Evolutionary conservation across 1,284 basidiomycete species (phyloP).

Genomic region (Phellopilus nigrolimitatus): DNA sequence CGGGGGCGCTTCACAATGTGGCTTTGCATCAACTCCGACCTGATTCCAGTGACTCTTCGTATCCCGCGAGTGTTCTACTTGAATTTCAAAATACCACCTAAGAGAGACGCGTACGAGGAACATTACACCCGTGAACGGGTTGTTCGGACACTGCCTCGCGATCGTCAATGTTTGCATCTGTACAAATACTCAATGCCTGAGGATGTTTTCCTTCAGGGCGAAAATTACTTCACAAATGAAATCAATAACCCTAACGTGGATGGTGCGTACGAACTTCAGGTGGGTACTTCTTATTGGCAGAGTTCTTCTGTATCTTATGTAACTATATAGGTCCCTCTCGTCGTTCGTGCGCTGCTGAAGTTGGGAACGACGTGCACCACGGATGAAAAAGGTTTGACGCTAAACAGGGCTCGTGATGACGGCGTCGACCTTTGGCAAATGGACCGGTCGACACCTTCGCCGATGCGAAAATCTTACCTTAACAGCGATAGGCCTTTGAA

Average conservation of each 20-base stretch:
- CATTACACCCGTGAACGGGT: conserved; percentile 76
- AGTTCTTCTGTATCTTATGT: conserved; percentile 13
- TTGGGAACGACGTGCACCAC: conserved; percentile 82
- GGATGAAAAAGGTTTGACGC: conserved; percentile 62
- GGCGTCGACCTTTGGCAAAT: conserved; percentile 89
- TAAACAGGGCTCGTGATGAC: conserved; percentile 80
- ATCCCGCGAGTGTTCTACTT: conserved; percentile 93
- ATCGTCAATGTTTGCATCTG: conserved; percentile 72
- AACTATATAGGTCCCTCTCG: conserved; percentile 67
- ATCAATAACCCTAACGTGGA: conserved; percentile 95
- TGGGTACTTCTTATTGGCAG: conserved; percentile 30
- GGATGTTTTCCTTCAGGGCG: conserved; percentile 77
- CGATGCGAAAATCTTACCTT: conserved; percentile 72
- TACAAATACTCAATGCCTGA: conserved; percentile 86
- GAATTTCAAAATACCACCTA: conserved; percentile 72
- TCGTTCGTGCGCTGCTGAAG: conserved; percentile 78
- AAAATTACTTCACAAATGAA: conserved; percentile 88
- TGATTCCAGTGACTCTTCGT: conserved; percentile 77
- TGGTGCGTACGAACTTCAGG: conserved; percentile 92
- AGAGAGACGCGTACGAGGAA: conserved; percentile 61
- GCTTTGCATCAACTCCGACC: conserved; percentile 80
- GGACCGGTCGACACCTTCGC: conserved; percentile 53
- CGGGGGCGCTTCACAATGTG: conserved; percentile 88
- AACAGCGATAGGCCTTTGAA: conserved; percentile 69
- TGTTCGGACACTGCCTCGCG: conserved; percentile 76